phyloP scores from a whole-genome alignment of 2,329 filamentous ascomycete genomes.

The Cryphonectria nitschkei region DNA sequence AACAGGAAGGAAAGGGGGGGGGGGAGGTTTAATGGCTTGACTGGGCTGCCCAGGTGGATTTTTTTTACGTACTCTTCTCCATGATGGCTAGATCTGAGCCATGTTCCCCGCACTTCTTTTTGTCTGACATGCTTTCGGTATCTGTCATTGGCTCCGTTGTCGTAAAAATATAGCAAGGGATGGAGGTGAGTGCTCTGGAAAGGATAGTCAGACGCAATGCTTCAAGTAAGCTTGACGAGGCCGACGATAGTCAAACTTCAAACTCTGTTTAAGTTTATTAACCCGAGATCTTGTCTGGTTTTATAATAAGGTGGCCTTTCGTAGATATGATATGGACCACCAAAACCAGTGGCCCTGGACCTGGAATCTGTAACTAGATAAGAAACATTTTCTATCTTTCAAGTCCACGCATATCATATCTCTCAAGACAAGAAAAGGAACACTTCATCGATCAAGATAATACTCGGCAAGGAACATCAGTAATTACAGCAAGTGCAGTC shows the following conservation, averaged over 20 bases:
- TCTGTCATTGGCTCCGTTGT: background rate
- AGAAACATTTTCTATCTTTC: background rate
- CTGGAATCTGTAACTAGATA: background rate
- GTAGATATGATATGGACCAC: too few species aligned
- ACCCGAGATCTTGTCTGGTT: background rate
- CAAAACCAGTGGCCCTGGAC: background rate
- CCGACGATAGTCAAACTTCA: background rate
- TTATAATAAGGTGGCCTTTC: background rate
- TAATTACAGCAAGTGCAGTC: background rate
- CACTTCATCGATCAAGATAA: background rate
- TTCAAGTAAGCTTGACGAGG: background rate
- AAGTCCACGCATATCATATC: background rate
- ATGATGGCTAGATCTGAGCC: background rate
- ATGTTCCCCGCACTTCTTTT: constrained; percentile 11
- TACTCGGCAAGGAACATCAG: background rate
- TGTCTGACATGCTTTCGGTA: background rate
- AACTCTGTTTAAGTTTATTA: background rate
- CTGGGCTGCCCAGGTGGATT: constrained; percentile 26
- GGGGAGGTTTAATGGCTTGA: too few species aligned
- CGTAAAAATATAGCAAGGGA: background rate
- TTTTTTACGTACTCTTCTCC: constrained; percentile 34
- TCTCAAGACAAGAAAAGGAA: background rate
- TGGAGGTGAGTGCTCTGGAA: background rate
- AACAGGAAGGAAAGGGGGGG: too few species aligned
- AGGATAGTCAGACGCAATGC: background rate